A percentile compares a stretch with the other conserved stretches of the same genome.
Evolutionary conservation across 129 eudicot genomes (phyloP).

Genomic region (Centrapalus pauciflorus): DNA sequence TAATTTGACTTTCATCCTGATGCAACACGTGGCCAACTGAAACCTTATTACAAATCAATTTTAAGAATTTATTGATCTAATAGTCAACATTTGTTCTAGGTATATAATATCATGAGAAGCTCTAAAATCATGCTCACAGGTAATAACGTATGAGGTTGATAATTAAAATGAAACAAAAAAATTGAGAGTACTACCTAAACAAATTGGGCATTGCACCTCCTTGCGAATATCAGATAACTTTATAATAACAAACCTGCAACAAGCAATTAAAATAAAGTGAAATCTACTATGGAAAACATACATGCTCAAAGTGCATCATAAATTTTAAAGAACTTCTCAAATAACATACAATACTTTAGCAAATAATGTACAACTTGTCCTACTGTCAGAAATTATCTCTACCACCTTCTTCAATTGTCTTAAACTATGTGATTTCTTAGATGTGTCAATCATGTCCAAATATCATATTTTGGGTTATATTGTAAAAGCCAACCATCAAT

Average conservation of each 20-base stretch:
- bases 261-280: not conserved
- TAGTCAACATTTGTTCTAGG: not conserved
- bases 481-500: too few relatives aligned
- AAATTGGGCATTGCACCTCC: slow-evolving; percentile 96
- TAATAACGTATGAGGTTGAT: not conserved
- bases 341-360: not conserved
- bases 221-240: slow-evolving; percentile 76
- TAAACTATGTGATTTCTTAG: not conserved
- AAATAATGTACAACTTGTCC: not conserved
- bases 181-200: slow-evolving; percentile 42
- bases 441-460: not conserved
- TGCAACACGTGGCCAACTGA: too few relatives aligned
- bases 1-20: too few relatives aligned
- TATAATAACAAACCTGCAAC: slow-evolving; percentile 54
- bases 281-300: not conserved
- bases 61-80: not conserved
- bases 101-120: not conserved
- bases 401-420: not conserved
- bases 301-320: not conserved
- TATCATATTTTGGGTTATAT: too few relatives aligned
- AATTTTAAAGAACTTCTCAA: not conserved
- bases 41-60: not conserved
- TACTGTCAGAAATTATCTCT: not conserved
- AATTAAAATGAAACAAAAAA: not conserved
- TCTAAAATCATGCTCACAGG: not conserved